Conservation (phyloP, 2,329 filamentous ascomycete genomes). For the Epichloe elymi region DNA sequence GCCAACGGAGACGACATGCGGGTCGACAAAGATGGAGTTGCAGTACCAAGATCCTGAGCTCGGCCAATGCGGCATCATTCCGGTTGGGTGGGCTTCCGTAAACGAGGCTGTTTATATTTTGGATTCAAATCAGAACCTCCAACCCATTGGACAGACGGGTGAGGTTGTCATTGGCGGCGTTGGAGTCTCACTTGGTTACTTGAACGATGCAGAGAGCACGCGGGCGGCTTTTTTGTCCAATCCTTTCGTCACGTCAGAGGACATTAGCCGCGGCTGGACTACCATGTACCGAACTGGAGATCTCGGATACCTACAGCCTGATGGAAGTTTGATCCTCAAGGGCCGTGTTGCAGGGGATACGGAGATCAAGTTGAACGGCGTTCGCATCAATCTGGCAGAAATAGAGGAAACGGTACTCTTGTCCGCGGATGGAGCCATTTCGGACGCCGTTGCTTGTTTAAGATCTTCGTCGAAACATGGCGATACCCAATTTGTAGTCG, state of each 20-base stretch:
- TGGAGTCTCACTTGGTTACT: conserved; percentile 22
- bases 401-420: conserved; percentile 13
- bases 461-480: not conserved
- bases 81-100: conserved; percentile 3
- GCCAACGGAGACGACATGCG: conserved; percentile 13
- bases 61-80: not conserved
- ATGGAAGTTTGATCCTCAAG: conserved; percentile 22
- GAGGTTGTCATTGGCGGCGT: conserved; percentile 19
- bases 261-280: not conserved
- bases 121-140: conserved; percentile 13
- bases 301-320: conserved; percentile 17
- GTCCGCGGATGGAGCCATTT: conserved; percentile 8
- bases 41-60: not conserved
- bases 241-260: conserved; percentile 8
- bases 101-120: conserved; percentile 27
- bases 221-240: conserved; percentile 3
- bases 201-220: conserved; percentile 13
- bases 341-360: conserved; percentile 28
- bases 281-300: conserved; percentile 19
- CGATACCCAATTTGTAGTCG: not conserved
- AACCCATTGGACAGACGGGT: conserved; percentile 16
- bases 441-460: conserved; percentile 11
- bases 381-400: conserved; percentile 34
- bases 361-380: conserved; percentile 31
- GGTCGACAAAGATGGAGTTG: not conserved